phyloP scores from a whole-genome alignment of 179 eudicot genomes.

The Beta macrorhiza region DNA sequence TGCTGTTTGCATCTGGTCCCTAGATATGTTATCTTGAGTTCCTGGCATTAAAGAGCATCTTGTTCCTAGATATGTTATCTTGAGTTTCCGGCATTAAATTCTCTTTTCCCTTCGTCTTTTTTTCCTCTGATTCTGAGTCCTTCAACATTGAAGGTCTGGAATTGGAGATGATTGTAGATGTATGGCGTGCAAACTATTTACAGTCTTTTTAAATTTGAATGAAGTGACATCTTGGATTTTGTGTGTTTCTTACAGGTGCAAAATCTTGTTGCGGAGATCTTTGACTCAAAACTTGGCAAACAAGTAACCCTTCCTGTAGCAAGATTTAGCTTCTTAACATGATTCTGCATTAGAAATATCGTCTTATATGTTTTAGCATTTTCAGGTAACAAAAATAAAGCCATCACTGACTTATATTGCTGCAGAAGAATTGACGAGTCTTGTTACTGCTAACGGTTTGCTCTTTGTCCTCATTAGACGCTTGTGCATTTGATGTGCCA shows the following conservation, averaged over 20 bases:
- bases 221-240: constrained; percentile 1
- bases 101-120: neutral
- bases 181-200: neutral
- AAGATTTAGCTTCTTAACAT: constrained; percentile 7
- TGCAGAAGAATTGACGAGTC: constrained; percentile 97
- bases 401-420: constrained; percentile 84
- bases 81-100: neutral
- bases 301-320: constrained; percentile 51
- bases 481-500: constrained; percentile 5
- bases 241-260: constrained; percentile 60
- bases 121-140: neutral
- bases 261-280: constrained; percentile 92
- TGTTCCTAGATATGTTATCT: neutral
- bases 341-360: constrained; percentile 11
- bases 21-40: neutral
- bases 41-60: neutral
- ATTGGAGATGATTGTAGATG: neutral
- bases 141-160: constrained; percentile 3
- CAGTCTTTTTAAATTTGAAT: neutral
- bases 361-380: constrained; percentile 15
- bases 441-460: constrained; percentile 90
- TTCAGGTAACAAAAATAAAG: constrained; percentile 73
- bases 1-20: constrained; percentile 2
- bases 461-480: neutral
- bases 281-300: constrained; percentile 91